Evolutionary conservation across 495 filamentous ascomycete genomes (phyloP), one percentile per base, ranked within the genome.

Genomic region (Aspergillus egyptiacus): DNA sequence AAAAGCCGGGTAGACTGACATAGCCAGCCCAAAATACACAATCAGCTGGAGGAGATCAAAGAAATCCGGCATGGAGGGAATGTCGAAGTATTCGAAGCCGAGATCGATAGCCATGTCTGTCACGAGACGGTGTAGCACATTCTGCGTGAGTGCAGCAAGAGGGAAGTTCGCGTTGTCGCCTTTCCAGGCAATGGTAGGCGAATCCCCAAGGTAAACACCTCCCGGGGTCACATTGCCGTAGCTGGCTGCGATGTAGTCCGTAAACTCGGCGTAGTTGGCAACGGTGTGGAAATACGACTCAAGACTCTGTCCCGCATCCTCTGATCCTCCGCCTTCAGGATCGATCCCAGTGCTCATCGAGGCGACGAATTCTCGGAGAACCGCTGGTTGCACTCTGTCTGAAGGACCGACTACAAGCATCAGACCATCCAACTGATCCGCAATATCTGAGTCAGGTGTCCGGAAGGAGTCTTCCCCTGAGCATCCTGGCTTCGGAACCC

Each of bases 31-130:
- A 55, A 89, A 81, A 62, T 95, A 95, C 9, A 84, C 73, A 20
- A 91, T 69, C 13, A 94, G 71, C 63, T 93, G 85, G 18, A 95
- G 69, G n/a, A 81, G 82, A 33, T 88, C 72, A 7, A 85, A 87
- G 1, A 77, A 75, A 19, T 69, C 69, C 1, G 82, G 76, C 8
- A 74, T 58, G 68, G 77, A 88, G 14, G 86, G 80, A 11, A 79
- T 73, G 57, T 86, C 85, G 58, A 95, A 93, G 19, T 72, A 62
- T 22, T 82, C 72, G 58, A 80, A 91, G 38, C 74, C 75, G 3
- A 81, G 82, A 2, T 71, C 70, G 54, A 95, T 89, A 3, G 73
- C 77, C 9, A 79, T 78, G 56, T 85, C 83, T 7, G 76, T 73
- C 25, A 89, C 60, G 20, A 84, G 55, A 17, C 78, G 78, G 59